Evolutionary conservation across 2,329 filamentous ascomycete genomes (phyloP).

Genomic region (Huntiella abstrusa): DNA sequence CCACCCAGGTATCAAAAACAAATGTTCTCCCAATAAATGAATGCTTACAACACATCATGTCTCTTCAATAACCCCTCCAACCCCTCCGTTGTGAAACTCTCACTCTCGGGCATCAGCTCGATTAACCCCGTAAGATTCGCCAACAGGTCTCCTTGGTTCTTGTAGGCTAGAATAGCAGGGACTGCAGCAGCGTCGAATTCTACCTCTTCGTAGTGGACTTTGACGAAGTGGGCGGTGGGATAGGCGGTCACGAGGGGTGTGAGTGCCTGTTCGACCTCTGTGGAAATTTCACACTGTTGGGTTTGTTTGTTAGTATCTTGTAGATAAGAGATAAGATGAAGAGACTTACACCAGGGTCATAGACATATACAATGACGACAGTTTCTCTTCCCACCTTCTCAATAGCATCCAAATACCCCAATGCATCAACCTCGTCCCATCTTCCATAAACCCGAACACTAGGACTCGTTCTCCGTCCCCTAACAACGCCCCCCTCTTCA

Average conservation of each 20-base stretch:
- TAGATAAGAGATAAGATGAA: neutral
- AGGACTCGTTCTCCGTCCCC: slow-evolving; percentile 53
- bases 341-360: slow-evolving; percentile 58
- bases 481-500: slow-evolving; percentile 38
- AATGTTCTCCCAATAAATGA: neutral
- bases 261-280: slow-evolving; percentile 62
- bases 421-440: slow-evolving; percentile 68
- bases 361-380: slow-evolving; percentile 82
- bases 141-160: slow-evolving; percentile 71
- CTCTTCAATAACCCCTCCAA: slow-evolving; percentile 33
- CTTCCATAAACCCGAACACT: slow-evolving; percentile 61
- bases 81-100: slow-evolving; percentile 35
- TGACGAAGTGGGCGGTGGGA: slow-evolving; percentile 64
- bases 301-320: slow-evolving; percentile 13
- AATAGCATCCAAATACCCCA: slow-evolving; percentile 88
- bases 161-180: slow-evolving; percentile 77
- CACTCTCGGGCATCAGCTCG: slow-evolving; percentile 61
- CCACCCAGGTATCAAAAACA: neutral
- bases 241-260: slow-evolving; percentile 53
- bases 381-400: slow-evolving; percentile 72
- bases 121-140: slow-evolving; percentile 76
- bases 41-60: slow-evolving; percentile 26
- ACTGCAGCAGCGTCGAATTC: slow-evolving; percentile 83
- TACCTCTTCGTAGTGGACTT: slow-evolving; percentile 77
- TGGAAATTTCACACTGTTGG: slow-evolving; percentile 55